These are phyloP conservation scores for Hippophae rhamnoides DNA, from an alignment of 306 rosid species.

Conservation along the genomic window DNA sequence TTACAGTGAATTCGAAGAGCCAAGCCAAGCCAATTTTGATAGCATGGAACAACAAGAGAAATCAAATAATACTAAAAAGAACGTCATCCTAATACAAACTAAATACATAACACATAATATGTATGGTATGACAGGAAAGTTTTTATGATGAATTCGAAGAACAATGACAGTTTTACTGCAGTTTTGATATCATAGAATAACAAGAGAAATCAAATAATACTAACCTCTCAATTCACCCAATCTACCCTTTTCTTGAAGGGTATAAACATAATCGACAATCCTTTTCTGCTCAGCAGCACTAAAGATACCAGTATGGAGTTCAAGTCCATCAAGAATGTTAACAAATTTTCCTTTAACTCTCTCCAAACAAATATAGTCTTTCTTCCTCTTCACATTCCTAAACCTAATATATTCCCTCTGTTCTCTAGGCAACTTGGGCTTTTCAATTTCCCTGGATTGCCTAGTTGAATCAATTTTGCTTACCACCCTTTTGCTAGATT, in stretches of 20 bases:
- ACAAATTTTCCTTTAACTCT: conserved; percentile 57
- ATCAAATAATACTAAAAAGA: too few species aligned
- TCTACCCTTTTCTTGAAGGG: conserved; percentile 58
- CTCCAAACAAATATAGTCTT: conserved; percentile 64
- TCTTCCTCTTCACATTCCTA: conserved; percentile 47
- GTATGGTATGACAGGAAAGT: too few species aligned
- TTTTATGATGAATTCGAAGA: too few species aligned
- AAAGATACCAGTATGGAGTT: conserved; percentile 69
- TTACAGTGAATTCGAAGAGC: too few species aligned
- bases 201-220: conserved; percentile 6
- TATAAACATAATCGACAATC: conserved; percentile 53
- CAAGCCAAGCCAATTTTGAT: too few species aligned
- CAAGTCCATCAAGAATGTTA: conserved; percentile 78
- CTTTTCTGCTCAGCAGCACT: conserved; percentile 90
- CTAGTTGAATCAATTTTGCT: conserved; percentile 25
- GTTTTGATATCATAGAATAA: neutral
- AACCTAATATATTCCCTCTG: conserved; percentile 72
- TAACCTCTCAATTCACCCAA: conserved; percentile 76
- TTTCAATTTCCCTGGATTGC: conserved; percentile 31
- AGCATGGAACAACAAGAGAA: too few species aligned
- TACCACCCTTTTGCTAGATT: conserved; percentile 22
- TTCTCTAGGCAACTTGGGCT: conserved; percentile 61
- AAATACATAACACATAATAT: too few species aligned
- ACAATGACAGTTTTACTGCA: neutral
- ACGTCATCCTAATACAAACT: too few species aligned